phyloP scores from a whole-genome alignment of 2,329 filamentous ascomycete species.

The Aspergillus japonicus region DNA sequence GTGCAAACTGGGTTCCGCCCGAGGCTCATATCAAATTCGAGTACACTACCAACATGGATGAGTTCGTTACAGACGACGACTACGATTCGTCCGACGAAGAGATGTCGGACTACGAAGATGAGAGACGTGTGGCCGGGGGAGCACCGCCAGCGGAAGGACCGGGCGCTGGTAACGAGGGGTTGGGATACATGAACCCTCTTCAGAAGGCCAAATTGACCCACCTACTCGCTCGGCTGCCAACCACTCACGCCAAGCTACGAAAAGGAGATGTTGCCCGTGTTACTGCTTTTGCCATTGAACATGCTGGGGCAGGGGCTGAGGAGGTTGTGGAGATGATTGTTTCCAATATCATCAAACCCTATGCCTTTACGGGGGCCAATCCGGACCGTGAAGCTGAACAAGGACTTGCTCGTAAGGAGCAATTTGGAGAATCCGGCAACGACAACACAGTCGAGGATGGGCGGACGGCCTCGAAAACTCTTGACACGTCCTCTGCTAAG shows the following conservation, averaged over 20 bases:
- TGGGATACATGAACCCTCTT: slow-evolving; percentile 73
- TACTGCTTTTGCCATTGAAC: slow-evolving; percentile 83
- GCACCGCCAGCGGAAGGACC: slow-evolving; percentile 44
- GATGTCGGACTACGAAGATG: slow-evolving; percentile 52
- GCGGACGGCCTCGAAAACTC: slow-evolving; percentile 37
- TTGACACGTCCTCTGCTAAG: slow-evolving; percentile 70
- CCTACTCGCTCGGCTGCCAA: slow-evolving; percentile 78
- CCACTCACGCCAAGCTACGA: slow-evolving; percentile 68
- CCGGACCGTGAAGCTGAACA: slow-evolving; percentile 46
- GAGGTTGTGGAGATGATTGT: slow-evolving; percentile 90
- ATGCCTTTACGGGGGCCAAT: slow-evolving; percentile 71
- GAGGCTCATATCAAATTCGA: slow-evolving; percentile 75
- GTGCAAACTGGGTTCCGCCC: slow-evolving; percentile 74
- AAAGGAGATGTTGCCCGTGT: slow-evolving; percentile 84
- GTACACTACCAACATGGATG: slow-evolving; percentile 71
- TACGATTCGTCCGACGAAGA: slow-evolving; percentile 88
- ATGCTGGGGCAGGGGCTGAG: slow-evolving; percentile 79
- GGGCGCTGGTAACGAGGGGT: slow-evolving; percentile 45
- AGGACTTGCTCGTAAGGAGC: slow-evolving; percentile 32
- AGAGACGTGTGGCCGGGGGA: slow-evolving; percentile 44
- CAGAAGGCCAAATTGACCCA: slow-evolving; percentile 82
- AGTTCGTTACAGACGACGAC: slow-evolving; percentile 79
- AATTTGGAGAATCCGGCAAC: slow-evolving; percentile 29
- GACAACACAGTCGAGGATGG: slow-evolving; percentile 40
- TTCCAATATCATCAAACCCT: slow-evolving; percentile 74